These are phyloP conservation scores for Cinnamomum chago DNA, from an alignment of 164 flowering plant genomes.

Conservation along the genomic window DNA sequence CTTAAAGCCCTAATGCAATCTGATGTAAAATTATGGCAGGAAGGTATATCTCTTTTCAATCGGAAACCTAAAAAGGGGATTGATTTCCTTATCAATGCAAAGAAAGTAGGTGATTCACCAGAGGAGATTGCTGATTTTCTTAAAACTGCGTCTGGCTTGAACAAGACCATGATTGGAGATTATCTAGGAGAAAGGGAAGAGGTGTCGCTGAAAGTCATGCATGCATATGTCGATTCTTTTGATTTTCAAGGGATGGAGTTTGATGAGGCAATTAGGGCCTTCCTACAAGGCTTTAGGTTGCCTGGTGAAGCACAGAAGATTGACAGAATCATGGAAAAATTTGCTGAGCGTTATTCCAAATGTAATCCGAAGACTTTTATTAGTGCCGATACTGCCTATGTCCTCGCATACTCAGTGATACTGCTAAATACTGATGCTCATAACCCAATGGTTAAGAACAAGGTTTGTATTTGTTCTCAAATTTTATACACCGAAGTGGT, in stretches of 20 bases:
- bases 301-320: slow-evolving; percentile 99
- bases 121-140: slow-evolving; percentile 92
- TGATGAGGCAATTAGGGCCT: slow-evolving; percentile 91
- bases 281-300: slow-evolving; percentile 90
- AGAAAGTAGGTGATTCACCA: slow-evolving; percentile 83
- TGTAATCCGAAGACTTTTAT: slow-evolving; percentile 91
- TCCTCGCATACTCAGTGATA: slow-evolving; percentile 97
- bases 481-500: background rate
- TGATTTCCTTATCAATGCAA: slow-evolving; percentile 87
- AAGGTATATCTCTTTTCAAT: slow-evolving; percentile 97
- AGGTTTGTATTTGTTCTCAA: slow-evolving; percentile 47
- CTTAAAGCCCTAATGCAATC: slow-evolving; percentile 12
- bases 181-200: slow-evolving; percentile 98
- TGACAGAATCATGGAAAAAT: slow-evolving; percentile 99
- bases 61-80: slow-evolving; percentile 94
- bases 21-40: slow-evolving; percentile 67
- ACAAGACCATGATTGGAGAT: slow-evolving; percentile 92
- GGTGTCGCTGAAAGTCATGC: slow-evolving; percentile 88
- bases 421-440: slow-evolving; percentile 98
- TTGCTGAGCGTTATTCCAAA: slow-evolving; percentile 96
- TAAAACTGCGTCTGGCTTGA: slow-evolving; percentile 74
- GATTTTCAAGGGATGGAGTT: slow-evolving; percentile 92
- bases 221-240: slow-evolving; percentile 96
- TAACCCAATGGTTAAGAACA: slow-evolving; percentile 92
- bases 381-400: slow-evolving; percentile 99